Evolutionary conservation across 768 basidiomycete genomes (phyloP), one percentile per base, ranked within the genome.

Genomic region (Pholiota microspora): DNA sequence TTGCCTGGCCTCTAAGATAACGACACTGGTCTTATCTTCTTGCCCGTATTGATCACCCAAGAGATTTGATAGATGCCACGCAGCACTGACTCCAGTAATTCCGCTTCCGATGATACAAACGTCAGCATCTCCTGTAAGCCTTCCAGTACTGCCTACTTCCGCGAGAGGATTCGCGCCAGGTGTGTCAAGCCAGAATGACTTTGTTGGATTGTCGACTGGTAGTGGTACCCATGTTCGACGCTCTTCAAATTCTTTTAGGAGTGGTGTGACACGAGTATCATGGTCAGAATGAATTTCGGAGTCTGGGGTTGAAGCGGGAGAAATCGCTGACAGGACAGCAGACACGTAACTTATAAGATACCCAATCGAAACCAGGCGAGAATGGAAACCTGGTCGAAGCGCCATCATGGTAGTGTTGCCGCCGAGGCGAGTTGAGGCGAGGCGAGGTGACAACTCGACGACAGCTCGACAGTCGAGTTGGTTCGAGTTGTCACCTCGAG

Each of bases 1-100:
- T 63, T 92, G 87, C 61, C 94, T 74, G 3, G 92, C 94, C 64
- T 96, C 94, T 7, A 97, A 67, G 10, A 95, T 73, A 15, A 85
- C 82, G 0, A 86, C 54, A 24, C 47, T 59, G 12, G 49, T 75
- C 27, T 72, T 82, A 40, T 81, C 51, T 12, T 54, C 21, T 23
- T 16, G 21, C 2, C 3, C 16, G 12, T 4, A 51, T 7, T 29
- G 29, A 16, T 53, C 57, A 27, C 10, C 10, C 45, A 62, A 51
- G 47, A 29, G 53, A 40, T 57, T 60, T 29, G 56, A 64, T 57
- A 94, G 72, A 64, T 92, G 88, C 67, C 89, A 92, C 6, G 89
- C 88, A 3, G 82, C 77, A 16, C 84, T 82, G 6, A 89, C 78
- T 15, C 91, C 91, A 0, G 90, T 89, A 32, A 92, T 85, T 0